phyloP scores from a whole-genome alignment of 2,329 filamentous ascomycete species.

The Zopfia rhizophila region DNA sequence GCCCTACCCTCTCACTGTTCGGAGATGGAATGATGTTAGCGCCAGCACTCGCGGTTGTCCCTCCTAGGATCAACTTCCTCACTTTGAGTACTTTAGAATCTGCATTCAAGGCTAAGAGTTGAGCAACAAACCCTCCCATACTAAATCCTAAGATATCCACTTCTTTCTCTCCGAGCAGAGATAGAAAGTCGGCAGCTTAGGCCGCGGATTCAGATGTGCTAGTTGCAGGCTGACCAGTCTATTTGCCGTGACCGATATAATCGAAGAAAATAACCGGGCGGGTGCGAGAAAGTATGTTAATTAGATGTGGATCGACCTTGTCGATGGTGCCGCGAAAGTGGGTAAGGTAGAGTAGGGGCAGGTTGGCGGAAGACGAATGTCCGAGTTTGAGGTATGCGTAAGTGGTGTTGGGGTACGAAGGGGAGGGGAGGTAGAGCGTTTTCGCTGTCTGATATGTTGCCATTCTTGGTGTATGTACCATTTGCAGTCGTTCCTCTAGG shows the following conservation, averaged over 20 bases:
- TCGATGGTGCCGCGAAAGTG: constrained; percentile 17
- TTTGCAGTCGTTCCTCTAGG: too few relatives aligned
- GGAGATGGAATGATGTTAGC: too few relatives aligned
- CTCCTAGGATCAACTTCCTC: constrained; percentile 1
- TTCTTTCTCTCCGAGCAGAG: neutral
- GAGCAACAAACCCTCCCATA: constrained; percentile 8
- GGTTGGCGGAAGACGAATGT: neutral
- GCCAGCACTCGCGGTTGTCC: constrained; percentile 1
- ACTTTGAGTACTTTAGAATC: too few relatives aligned
- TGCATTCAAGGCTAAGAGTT: constrained; percentile 6
- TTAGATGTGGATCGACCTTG: constrained; percentile 7
- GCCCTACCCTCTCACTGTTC: too few relatives aligned
- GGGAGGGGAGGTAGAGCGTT: constrained; percentile 1
- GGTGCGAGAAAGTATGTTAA: constrained; percentile 6
- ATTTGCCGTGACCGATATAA: constrained; percentile 8
- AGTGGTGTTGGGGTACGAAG: neutral
- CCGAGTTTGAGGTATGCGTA: constrained; percentile 6
- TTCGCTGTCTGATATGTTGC: neutral
- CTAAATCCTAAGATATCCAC: constrained; percentile 14
- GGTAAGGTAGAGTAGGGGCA: constrained; percentile 9
- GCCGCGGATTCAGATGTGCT: neutral
- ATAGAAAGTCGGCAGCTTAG: neutral
- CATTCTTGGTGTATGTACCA: too few relatives aligned
- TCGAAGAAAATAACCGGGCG: constrained; percentile 9
- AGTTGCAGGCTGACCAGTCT: neutral